A percentile compares a stretch with the other conserved stretches of the same genome.
These are phyloP conservation scores for Alternaria alternata DNA, from an alignment of 2,329 filamentous ascomycete species.

Conservation along the genomic window DNA sequence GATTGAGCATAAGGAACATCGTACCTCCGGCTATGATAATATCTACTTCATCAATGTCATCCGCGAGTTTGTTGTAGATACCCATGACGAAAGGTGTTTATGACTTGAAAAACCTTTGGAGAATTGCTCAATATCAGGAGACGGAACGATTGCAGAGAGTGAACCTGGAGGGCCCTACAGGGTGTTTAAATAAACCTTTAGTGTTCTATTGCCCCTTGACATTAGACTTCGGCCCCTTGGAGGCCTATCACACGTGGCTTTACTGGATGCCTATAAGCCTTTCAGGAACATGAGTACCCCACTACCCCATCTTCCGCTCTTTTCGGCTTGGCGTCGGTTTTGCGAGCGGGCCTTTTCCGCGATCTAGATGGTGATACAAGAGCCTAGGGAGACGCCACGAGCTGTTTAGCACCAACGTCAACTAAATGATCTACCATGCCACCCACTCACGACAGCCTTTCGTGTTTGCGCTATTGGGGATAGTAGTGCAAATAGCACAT, in stretches of 20 bases:
- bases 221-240: background rate
- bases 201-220: background rate
- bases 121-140: background rate
- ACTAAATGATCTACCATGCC: background rate
- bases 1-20: background rate
- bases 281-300: conserved; percentile 2
- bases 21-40: conserved; percentile 61
- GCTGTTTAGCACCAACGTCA: conserved; percentile 5
- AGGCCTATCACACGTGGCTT: background rate
- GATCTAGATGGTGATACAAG: conserved; percentile 7
- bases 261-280: background rate
- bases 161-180: background rate
- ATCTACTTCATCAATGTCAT: conserved; percentile 57
- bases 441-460: conserved; percentile 4
- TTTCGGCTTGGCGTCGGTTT: conserved; percentile 6
- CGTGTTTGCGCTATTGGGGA: background rate
- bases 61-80: conserved; percentile 49
- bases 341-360: conserved; percentile 4
- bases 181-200: conserved; percentile 5
- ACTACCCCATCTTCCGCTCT: conserved; percentile 1
- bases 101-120: background rate
- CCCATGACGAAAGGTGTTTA: conserved; percentile 22
- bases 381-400: conserved; percentile 1
- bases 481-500: background rate
- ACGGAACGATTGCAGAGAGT: background rate